Conservation (phyloP, 2,329 filamentous ascomycete species). For the Colletotrichum shisoi region DNA sequence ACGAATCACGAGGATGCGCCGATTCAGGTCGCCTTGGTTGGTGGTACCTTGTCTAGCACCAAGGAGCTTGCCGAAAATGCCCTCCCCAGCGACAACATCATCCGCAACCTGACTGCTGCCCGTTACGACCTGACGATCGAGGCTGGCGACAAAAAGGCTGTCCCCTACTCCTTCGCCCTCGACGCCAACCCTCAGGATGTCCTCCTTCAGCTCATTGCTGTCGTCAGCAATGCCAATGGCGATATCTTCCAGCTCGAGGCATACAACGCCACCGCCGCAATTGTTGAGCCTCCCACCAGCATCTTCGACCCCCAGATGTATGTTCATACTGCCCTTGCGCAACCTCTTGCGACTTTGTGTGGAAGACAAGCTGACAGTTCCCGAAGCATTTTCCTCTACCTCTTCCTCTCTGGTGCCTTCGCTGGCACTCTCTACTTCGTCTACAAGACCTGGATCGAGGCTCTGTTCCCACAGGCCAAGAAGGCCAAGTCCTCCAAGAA, state of each 20-base stretch:
- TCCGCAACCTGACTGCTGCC: slow-evolving; percentile 85
- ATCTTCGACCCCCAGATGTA: slow-evolving; percentile 97
- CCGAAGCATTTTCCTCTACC: slow-evolving; percentile 91
- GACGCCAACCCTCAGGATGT: slow-evolving; percentile 95
- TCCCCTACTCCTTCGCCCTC: slow-evolving; percentile 85
- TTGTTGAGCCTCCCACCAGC: slow-evolving; percentile 90
- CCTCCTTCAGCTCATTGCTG: slow-evolving; percentile 75
- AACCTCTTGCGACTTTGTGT: not conserved
- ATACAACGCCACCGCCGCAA: slow-evolving; percentile 81
- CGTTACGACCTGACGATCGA: slow-evolving; percentile 78
- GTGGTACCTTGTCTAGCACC: slow-evolving; percentile 73
- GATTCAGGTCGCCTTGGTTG: slow-evolving; percentile 77
- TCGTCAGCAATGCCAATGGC: slow-evolving; percentile 73
- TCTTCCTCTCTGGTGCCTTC: slow-evolving; percentile 83
- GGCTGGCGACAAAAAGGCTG: slow-evolving; percentile 75
- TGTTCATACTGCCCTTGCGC: slow-evolving; percentile 47
- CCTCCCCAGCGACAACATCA: slow-evolving; percentile 61
- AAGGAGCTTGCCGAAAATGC: slow-evolving; percentile 60
- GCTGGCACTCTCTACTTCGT: slow-evolving; percentile 89
- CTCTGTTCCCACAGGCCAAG: slow-evolving; percentile 92
- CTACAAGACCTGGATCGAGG: slow-evolving; percentile 97
- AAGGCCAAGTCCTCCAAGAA: slow-evolving; percentile 67
- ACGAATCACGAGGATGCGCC: slow-evolving; percentile 82
- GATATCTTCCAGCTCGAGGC: slow-evolving; percentile 78
- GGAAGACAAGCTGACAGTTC: slow-evolving; percentile 57